These are phyloP conservation scores for Nothophytophthora sp. DNA, from an alignment of 352 stramenopile genomes.

Conservation along the genomic window DNA sequence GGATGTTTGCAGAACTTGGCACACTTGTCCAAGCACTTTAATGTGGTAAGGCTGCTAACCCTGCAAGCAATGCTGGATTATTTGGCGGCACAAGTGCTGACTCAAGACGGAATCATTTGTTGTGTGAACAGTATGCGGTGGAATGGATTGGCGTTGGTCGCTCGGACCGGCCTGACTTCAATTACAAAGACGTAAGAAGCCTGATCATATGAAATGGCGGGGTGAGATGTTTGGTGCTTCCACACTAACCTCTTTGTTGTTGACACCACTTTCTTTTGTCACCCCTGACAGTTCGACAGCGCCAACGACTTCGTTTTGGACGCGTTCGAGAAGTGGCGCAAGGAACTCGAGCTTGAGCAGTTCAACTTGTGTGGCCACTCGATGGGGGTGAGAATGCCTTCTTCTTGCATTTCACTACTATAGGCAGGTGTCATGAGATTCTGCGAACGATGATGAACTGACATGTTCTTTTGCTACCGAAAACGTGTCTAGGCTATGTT, in stretches of 20 bases:
- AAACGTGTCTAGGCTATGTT: slow-evolving; percentile 86
- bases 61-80: not conserved
- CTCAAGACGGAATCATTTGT: not conserved
- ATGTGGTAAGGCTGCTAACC: slow-evolving; percentile 59
- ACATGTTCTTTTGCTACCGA: too few relatives aligned
- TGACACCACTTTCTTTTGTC: not conserved
- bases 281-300: slow-evolving; percentile 59
- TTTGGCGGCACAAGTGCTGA: slow-evolving; percentile 3
- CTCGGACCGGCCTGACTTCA: slow-evolving; percentile 77
- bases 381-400: slow-evolving; percentile 57
- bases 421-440: too few relatives aligned
- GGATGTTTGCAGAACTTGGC: slow-evolving; percentile 56
- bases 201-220: too few relatives aligned
- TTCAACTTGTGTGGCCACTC: slow-evolving; percentile 83
- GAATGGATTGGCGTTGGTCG: slow-evolving; percentile 85
- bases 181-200: slow-evolving; percentile 59
- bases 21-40: slow-evolving; percentile 74
- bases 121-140: slow-evolving; percentile 62
- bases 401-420: too few relatives aligned
- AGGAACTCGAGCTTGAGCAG: slow-evolving; percentile 67
- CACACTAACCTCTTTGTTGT: not conserved
- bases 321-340: slow-evolving; percentile 73
- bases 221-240: too few relatives aligned
- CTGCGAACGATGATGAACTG: too few relatives aligned
- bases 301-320: slow-evolving; percentile 73